Evolutionary conservation across 148 eudicot species (phyloP).

Genomic region (Arctostaphylos glauca): DNA sequence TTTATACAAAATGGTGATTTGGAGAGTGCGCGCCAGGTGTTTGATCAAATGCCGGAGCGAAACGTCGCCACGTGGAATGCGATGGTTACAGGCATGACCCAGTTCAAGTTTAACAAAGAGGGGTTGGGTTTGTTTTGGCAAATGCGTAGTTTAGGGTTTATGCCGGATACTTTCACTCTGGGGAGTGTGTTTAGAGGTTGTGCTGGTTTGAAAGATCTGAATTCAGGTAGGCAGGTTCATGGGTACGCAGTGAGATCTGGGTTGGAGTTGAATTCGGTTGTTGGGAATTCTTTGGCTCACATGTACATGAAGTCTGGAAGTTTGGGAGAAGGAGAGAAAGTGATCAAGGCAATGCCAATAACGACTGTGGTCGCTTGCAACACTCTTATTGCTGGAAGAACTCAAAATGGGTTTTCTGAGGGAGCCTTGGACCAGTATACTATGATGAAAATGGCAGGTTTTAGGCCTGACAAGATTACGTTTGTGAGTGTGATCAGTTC

Average conservation of each 20-base stretch:
- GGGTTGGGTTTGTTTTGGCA: constrained; percentile 51
- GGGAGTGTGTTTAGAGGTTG: constrained; percentile 79
- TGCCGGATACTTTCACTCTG: constrained; percentile 61
- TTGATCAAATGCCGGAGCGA: constrained; percentile 64
- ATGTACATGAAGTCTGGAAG: constrained; percentile 84
- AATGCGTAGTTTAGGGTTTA: constrained; percentile 62
- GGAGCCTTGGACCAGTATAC: constrained; percentile 64
- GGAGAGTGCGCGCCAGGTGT: constrained; percentile 49
- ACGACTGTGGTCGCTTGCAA: constrained; percentile 56
- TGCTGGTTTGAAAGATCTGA: constrained; percentile 64
- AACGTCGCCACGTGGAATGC: constrained; percentile 91
- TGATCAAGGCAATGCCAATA: constrained; percentile 52
- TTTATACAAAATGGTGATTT: constrained; percentile 52
- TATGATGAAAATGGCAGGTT: constrained; percentile 61
- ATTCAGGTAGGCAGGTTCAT: constrained; percentile 63
- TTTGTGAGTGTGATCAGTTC: constrained; percentile 74
- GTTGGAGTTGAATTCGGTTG: constrained; percentile 43
- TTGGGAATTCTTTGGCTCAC: constrained; percentile 74
- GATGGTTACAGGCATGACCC: constrained; percentile 61
- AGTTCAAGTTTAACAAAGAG: constrained; percentile 54
- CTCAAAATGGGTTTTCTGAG: constrained; percentile 63
- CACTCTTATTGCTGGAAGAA: constrained; percentile 66
- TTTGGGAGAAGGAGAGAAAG: constrained; percentile 57
- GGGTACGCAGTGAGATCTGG: constrained; percentile 53
- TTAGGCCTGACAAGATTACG: constrained; percentile 70